Evolutionary conservation across 139 green algal genomes (phyloP).

Genomic region (Tetraselmis chui): DNA sequence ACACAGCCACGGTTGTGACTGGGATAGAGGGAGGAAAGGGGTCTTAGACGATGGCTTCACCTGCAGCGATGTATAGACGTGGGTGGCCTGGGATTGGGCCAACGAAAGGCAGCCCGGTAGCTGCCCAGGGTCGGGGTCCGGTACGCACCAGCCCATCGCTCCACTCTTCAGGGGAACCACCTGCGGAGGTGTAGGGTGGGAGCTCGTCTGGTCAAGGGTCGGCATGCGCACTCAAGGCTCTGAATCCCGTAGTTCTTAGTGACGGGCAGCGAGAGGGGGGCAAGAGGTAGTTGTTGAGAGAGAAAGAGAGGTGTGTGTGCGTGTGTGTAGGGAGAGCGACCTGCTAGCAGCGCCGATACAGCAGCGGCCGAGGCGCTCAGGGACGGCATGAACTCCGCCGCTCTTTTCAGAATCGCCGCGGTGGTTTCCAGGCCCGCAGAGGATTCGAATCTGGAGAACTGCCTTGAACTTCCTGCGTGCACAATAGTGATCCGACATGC

Average conservation of each 20-base stretch:
- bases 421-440: constrained; percentile 26
- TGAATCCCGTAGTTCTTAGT: too few species aligned
- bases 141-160: constrained; percentile 25
- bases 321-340: neutral
- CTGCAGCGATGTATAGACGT: neutral
- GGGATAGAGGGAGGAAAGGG: neutral
- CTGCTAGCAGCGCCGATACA: neutral
- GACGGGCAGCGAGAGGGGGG: too few species aligned
- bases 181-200: neutral
- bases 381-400: constrained; percentile 44
- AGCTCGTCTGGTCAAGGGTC: neutral
- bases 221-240: neutral
- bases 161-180: too few species aligned
- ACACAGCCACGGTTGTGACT: too few species aligned
- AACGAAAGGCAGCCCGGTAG: constrained; percentile 44
- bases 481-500: too few species aligned
- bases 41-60: neutral
- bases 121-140: constrained; percentile 51
- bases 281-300: too few species aligned
- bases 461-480: constrained; percentile 37
- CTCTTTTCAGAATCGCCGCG: constrained; percentile 48
- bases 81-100: constrained; percentile 36
- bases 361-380: constrained; percentile 14
- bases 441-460: constrained; percentile 47
- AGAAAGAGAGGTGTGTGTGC: neutral